Evolutionary conservation across 345 rosid species (phyloP).

Genomic region (Rhodomyrtus tomentosa): DNA sequence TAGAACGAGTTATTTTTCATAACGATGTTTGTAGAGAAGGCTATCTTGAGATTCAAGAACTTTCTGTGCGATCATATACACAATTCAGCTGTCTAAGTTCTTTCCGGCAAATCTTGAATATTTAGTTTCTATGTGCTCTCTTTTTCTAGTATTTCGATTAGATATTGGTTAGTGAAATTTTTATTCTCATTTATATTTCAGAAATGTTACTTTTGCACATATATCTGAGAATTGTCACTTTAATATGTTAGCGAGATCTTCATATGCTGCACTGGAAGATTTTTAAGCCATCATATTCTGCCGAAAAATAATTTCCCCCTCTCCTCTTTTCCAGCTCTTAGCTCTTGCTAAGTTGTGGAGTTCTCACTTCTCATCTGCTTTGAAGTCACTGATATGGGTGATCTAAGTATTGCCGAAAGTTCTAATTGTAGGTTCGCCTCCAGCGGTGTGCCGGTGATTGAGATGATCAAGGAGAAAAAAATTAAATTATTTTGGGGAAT

Average conservation of each 20-base stretch:
- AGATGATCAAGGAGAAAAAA: not conserved
- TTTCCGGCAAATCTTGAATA: not conserved
- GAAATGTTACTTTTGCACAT: not conserved
- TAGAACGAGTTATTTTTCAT: not conserved
- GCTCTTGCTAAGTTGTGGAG: not conserved
- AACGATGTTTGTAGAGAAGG: not conserved
- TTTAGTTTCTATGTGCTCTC: not conserved
- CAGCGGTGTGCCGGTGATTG: not conserved
- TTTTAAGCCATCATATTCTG: not conserved
- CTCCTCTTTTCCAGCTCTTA: not conserved
- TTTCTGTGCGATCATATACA: not conserved
- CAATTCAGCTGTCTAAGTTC: not conserved
- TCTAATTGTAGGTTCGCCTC: not conserved
- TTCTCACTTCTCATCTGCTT: not conserved
- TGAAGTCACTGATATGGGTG: not conserved
- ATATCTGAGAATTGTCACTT: not conserved
- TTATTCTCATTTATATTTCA: not conserved
- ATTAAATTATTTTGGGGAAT: not conserved
- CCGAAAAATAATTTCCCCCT: not conserved
- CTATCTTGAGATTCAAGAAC: not conserved
- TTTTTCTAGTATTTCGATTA: not conserved
- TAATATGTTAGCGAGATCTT: not conserved
- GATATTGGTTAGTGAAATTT: not conserved
- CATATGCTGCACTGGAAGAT: not conserved
- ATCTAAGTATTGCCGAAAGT: not conserved